Conservation (phyloP, 116 monocot genomes). For the Posidonia oceanica region DNA sequence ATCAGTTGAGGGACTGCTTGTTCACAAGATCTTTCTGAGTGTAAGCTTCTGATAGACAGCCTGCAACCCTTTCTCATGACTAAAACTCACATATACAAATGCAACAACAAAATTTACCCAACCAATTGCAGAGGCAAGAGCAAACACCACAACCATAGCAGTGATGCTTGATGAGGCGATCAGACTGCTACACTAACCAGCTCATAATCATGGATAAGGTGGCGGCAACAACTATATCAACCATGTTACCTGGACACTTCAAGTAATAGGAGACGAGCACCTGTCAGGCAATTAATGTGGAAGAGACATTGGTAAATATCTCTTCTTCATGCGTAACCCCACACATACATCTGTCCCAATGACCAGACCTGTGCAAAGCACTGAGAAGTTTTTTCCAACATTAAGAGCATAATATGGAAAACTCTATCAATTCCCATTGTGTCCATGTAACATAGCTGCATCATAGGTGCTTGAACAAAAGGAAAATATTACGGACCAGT, state of each 20-base stretch:
- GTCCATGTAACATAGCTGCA: conserved; percentile 3
- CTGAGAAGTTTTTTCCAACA: conserved; percentile 1
- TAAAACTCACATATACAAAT: too few relatives aligned
- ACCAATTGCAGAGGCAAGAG: background rate
- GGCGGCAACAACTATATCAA: conserved; percentile 26
- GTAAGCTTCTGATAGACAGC: background rate
- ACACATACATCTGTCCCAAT: conserved; percentile 3
- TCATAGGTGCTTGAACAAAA: background rate
- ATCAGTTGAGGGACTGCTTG: background rate
- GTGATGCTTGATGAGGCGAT: conserved; percentile 25
- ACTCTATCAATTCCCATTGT: conserved; percentile 9
- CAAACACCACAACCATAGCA: background rate
- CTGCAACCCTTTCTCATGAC: conserved; percentile 1
- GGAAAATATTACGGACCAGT: background rate
- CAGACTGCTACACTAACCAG: conserved; percentile 50
- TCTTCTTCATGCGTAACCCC: conserved; percentile 1
- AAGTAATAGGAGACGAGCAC: conserved; percentile 2
- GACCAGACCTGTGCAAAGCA: background rate
- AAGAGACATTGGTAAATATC: conserved; percentile 9
- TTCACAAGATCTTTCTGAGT: background rate
- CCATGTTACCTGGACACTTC: conserved; percentile 7
- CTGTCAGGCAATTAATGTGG: conserved; percentile 7
- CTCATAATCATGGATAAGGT: conserved; percentile 35
- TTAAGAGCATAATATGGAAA: conserved; percentile 5
- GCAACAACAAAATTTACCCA: background rate